Evolutionary conservation across 371 early-diverging fungal species (phyloP).

Genomic region (Mucor circinelloides): DNA sequence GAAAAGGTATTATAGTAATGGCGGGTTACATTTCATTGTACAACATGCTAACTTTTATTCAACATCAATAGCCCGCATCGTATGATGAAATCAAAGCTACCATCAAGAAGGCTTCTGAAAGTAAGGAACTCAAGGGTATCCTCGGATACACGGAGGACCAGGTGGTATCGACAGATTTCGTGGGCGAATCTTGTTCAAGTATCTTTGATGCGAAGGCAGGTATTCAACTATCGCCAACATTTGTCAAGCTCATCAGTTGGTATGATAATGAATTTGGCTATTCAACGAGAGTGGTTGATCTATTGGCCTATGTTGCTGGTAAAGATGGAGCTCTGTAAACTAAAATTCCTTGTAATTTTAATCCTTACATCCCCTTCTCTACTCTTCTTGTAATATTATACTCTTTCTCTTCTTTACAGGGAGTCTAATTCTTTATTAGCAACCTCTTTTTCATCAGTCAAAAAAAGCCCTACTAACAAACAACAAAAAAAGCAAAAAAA

Average conservation of each 20-base stretch:
- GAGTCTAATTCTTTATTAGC: neutral
- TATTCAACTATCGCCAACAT: conserved; percentile 93
- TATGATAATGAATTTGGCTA: conserved; percentile 96
- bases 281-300: conserved; percentile 83
- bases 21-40: neutral
- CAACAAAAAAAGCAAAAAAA: conserved; percentile 20
- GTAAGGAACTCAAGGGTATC: conserved; percentile 84
- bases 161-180: conserved; percentile 97
- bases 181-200: conserved; percentile 81
- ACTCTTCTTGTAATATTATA: neutral
- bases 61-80: conserved; percentile 63
- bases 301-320: conserved; percentile 72
- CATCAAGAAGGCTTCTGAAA: conserved; percentile 85
- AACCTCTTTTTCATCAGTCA: neutral
- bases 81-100: conserved; percentile 90
- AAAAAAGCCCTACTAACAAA: conserved; percentile 13
- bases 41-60: neutral
- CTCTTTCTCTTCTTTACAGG: neutral
- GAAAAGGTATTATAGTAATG: conserved; percentile 55
- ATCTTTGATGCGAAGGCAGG: conserved; percentile 98
- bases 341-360: conserved; percentile 16
- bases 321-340: conserved; percentile 40
- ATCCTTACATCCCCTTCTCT: neutral
- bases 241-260: conserved; percentile 92
- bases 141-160: conserved; percentile 96